Conservation (phyloP, 1,139 yeast species). For the Debaryomycetaceae sp. region DNA sequence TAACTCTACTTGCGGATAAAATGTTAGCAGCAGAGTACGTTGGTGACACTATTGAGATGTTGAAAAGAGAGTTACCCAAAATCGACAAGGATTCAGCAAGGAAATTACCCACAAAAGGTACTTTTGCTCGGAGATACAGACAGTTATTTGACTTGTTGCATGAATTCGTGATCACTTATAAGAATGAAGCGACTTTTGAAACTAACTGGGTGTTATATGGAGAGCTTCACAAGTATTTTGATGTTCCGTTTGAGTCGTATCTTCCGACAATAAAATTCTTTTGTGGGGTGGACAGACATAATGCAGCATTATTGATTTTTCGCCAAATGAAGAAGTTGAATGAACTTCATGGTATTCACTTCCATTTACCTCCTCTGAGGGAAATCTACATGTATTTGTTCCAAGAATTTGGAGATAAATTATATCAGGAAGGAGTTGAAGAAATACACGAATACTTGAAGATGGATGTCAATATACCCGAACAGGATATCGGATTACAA, state of each 20-base stretch:
- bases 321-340: slow-evolving; percentile 57
- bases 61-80: slow-evolving; percentile 57
- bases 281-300: slow-evolving; percentile 54
- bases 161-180: slow-evolving; percentile 41
- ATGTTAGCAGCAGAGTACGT: slow-evolving; percentile 48
- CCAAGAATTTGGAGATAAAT: slow-evolving; percentile 55
- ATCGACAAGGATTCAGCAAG: slow-evolving; percentile 33
- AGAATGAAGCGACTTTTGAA: slow-evolving; percentile 39
- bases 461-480: slow-evolving; percentile 57
- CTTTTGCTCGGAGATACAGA: slow-evolving; percentile 25
- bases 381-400: slow-evolving; percentile 65
- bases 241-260: slow-evolving; percentile 58
- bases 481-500: slow-evolving; percentile 54
- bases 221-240: slow-evolving; percentile 54
- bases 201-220: slow-evolving; percentile 66
- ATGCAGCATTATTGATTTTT: slow-evolving; percentile 63
- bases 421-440: slow-evolving; percentile 65
- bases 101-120: slow-evolving; percentile 24
- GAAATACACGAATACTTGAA: slow-evolving; percentile 65
- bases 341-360: slow-evolving; percentile 48
- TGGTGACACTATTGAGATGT: slow-evolving; percentile 57
- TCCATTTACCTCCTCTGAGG: slow-evolving; percentile 55
- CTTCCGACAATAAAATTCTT: slow-evolving; percentile 60
- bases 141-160: slow-evolving; percentile 39
- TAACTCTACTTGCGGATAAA: slow-evolving; percentile 43